Evolutionary conservation across 2,329 filamentous ascomycete species (phyloP).

Genomic region (Talaromyces sp.): DNA sequence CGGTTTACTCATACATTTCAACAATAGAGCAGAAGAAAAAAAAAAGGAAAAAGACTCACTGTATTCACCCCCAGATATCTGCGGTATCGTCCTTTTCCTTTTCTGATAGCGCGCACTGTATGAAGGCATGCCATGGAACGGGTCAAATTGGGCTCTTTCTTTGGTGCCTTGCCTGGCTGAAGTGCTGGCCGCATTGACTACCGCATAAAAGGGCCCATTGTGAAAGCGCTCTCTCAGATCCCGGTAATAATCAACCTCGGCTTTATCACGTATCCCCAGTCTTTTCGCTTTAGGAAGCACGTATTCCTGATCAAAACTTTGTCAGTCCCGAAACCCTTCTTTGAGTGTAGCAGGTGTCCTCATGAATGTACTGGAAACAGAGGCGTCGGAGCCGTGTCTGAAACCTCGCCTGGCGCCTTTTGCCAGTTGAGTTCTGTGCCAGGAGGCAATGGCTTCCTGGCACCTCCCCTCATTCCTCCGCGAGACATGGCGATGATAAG

Average conservation of each 20-base stretch:
- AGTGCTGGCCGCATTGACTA: constrained; percentile 38
- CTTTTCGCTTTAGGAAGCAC: constrained; percentile 26
- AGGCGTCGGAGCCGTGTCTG: constrained; percentile 40
- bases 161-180: constrained; percentile 39
- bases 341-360: background rate
- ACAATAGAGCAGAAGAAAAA: background rate
- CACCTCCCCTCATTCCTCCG: constrained; percentile 31
- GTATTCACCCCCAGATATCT: constrained; percentile 49
- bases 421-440: constrained; percentile 39
- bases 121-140: constrained; percentile 57
- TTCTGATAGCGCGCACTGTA: constrained; percentile 55
- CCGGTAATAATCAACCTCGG: constrained; percentile 46
- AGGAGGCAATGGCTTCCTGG: constrained; percentile 26
- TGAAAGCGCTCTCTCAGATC: constrained; percentile 50
- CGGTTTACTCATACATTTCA: background rate
- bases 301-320: constrained; percentile 28
- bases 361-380: constrained; percentile 39
- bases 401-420: constrained; percentile 31
- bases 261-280: constrained; percentile 38
- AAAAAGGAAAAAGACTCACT: constrained; percentile 44
- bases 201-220: constrained; percentile 55
- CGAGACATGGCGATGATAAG: constrained; percentile 28
- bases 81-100: constrained; percentile 50
- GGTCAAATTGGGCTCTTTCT: constrained; percentile 49
- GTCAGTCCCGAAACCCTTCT: background rate